Conservation (phyloP, 108 stramenopile genomes). For the Cyclotella cryptica region DNA sequence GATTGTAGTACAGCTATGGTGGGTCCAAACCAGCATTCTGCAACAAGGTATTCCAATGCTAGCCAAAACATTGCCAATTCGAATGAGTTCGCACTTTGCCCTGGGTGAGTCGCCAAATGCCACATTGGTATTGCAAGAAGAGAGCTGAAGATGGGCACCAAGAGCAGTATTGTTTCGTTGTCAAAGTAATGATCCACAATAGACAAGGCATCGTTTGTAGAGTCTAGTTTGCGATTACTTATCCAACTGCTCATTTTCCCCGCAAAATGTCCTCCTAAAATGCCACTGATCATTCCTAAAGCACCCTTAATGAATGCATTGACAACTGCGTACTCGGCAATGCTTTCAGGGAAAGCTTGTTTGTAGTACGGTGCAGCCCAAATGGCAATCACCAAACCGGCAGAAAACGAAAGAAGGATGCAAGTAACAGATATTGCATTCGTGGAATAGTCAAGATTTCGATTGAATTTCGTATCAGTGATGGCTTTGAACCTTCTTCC, state of each 20-base stretch:
- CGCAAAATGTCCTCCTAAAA: constrained; percentile 78
- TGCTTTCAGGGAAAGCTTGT: constrained; percentile 76
- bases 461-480: constrained; percentile 10
- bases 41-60: constrained; percentile 83
- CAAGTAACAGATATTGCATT: constrained; percentile 69
- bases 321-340: constrained; percentile 75
- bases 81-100: constrained; percentile 62
- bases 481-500: background rate
- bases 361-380: constrained; percentile 93
- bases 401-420: constrained; percentile 86
- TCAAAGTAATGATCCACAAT: constrained; percentile 37
- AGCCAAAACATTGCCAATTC: constrained; percentile 80
- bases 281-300: constrained; percentile 71
- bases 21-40: constrained; percentile 96
- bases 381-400: constrained; percentile 90
- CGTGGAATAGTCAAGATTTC: constrained; percentile 47
- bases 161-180: constrained; percentile 62
- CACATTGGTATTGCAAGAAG: constrained; percentile 86
- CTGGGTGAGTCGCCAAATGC: constrained; percentile 66
- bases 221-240: constrained; percentile 13
- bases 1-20: constrained; percentile 85
- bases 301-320: constrained; percentile 87
- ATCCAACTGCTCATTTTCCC: constrained; percentile 43
- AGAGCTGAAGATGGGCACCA: constrained; percentile 82
- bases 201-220: constrained; percentile 2